Evolutionary conservation across 352 stramenopile species (phyloP), one percentile per base, ranked within the genome.

Genomic region (Globisporangium spinosum): DNA sequence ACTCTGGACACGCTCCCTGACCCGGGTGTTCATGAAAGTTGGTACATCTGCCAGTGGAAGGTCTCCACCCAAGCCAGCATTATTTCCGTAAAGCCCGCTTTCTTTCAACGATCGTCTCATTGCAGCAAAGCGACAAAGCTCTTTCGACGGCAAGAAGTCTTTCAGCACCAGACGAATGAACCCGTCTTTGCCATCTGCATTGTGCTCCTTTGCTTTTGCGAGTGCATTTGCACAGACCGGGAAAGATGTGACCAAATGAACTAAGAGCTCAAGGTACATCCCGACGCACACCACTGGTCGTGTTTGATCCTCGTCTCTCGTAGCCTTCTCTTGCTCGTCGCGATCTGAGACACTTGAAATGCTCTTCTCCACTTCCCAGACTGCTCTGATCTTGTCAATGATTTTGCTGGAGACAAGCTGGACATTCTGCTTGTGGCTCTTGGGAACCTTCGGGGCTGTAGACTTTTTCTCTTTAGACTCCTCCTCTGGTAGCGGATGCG

Each of bases 181-280:
- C 13, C 63, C 77, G 22, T 73, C 78, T 32, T 77, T 68, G 47
- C 73, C 22, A 13, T 64, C 57, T 57, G 58, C 62, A 35, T 47
- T 27, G 61, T 75, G 70, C 49, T 78, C 75, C 63, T 78, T 83
- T 43, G 70, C 70, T 59, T 91, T 90, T 8, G 79, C 78, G n/a
- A 96, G 58, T n/a, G 87, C 70, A 6, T 76, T 86, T 22, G 85
- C 83, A 40, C 85, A 91, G 5, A 79, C 73, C 17, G 86, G 87
- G 35, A 94, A 94, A 13, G 78, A 75, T 10, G 77, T 80, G 13
- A 93, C 84, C 38, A 96, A 64, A 66, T 95, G 83, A 25, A 89
- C 84, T 22, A 96, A 63, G 56, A 94, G 66, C 7, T 87, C 79
- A 29, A 95, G 54, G 47, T 91, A 94, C 45, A 82, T 80, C 3